phyloP scores from a whole-genome alignment of 2,329 filamentous ascomycete genomes.

The Herpomyces periplanetae region DNA sequence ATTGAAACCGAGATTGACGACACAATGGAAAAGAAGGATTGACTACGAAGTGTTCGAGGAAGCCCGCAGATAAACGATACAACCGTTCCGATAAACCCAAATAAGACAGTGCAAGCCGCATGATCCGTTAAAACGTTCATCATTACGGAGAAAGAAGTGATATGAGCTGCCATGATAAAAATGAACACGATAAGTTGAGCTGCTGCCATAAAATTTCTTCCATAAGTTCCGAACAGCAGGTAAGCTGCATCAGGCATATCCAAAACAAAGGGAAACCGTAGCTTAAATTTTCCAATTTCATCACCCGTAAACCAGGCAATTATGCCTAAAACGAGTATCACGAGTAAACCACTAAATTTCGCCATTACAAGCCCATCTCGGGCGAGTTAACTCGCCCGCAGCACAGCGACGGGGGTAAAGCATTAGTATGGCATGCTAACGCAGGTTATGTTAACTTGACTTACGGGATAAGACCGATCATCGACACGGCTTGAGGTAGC shows the following conservation, averaged over 20 bases:
- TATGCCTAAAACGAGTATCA: slow-evolving; percentile 14
- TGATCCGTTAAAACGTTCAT: slow-evolving; percentile 21
- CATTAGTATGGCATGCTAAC: slow-evolving; percentile 1
- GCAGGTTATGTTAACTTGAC: slow-evolving; percentile 3
- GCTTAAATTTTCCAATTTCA: slow-evolving; percentile 18
- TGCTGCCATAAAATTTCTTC: slow-evolving; percentile 19
- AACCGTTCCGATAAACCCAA: slow-evolving; percentile 17
- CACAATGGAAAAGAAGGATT: slow-evolving; percentile 19
- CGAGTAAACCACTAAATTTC: slow-evolving; percentile 10
- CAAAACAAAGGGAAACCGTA: slow-evolving; percentile 16
- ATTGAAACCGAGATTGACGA: slow-evolving; percentile 22
- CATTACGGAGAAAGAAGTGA: slow-evolving; percentile 26
- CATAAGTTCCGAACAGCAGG: slow-evolving; percentile 17
- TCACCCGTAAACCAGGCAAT: slow-evolving; percentile 19
- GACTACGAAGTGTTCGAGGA: slow-evolving; percentile 19
- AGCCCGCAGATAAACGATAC: slow-evolving; percentile 18
- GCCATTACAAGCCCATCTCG: no score
- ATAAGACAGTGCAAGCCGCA: slow-evolving; percentile 20
- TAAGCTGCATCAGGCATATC: slow-evolving; percentile 26
- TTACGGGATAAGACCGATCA: slow-evolving; percentile 13
- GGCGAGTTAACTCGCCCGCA: no score
- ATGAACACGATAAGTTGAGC: slow-evolving; percentile 22
- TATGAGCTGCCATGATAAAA: slow-evolving; percentile 29
- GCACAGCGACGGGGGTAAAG: no score
- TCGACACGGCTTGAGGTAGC: slow-evolving; percentile 13